Conservation (phyloP, 164 flowering plant genomes). For the Tetracentron sinense region DNA sequence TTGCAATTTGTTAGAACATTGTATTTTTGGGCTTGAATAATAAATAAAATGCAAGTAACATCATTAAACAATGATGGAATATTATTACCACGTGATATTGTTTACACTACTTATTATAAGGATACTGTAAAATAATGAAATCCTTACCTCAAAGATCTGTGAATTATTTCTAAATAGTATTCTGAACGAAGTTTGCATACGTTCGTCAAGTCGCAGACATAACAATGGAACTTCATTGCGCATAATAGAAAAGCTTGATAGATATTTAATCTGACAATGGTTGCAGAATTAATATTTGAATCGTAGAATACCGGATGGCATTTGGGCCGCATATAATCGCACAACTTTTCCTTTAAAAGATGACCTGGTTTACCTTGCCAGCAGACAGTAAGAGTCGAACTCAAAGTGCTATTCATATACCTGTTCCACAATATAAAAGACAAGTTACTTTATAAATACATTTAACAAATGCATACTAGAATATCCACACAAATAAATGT, state of each 20-base stretch:
- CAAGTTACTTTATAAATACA: not conserved
- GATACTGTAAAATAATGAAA: not conserved
- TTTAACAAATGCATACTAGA: not conserved
- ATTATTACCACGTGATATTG: no score
- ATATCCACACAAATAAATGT: not conserved
- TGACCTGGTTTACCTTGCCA: slow-evolving; percentile 48
- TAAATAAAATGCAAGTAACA: not conserved
- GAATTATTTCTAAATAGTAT: slow-evolving; percentile 31
- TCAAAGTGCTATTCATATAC: slow-evolving; percentile 59
- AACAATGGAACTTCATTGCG: slow-evolving; percentile 95
- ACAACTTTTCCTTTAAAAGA: slow-evolving; percentile 47
- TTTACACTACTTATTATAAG: not conserved
- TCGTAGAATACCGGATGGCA: slow-evolving; percentile 88
- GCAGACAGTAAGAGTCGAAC: slow-evolving; percentile 62
- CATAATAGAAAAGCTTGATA: slow-evolving; percentile 76
- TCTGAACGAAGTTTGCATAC: slow-evolving; percentile 25
- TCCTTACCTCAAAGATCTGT: slow-evolving; percentile 56
- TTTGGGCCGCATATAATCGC: slow-evolving; percentile 62
- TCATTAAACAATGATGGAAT: no score
- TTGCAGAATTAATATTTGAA: slow-evolving; percentile 71
- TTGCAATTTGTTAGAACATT: not conserved
- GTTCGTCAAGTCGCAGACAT: slow-evolving; percentile 39
- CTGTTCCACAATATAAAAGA: slow-evolving; percentile 33
- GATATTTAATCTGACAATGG: slow-evolving; percentile 67
- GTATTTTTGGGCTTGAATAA: not conserved